Evolutionary conservation across 345 rosid species (phyloP), one percentile per base, ranked within the genome.

Genomic region (Camelina neglecta): DNA sequence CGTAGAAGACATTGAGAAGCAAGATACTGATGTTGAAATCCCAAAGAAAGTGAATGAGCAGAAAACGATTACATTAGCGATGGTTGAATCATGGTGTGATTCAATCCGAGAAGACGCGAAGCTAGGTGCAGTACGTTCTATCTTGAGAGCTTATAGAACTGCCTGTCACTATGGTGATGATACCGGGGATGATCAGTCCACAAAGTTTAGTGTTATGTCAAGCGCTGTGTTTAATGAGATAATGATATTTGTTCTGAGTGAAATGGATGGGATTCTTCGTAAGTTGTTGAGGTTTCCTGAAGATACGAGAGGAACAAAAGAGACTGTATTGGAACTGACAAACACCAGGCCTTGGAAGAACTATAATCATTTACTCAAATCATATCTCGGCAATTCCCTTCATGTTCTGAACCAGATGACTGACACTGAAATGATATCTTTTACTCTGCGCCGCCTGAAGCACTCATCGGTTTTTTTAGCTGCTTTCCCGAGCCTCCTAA

Each of bases 161-260:
- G 98, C 99, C 9, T 92, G 97, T 74, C 99, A 95, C 79, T 90
- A 89, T 60, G 99, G 99, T 57, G 98, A 92, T 84, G 99, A 95
- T 74, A 79, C 81, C 0, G 97, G 83, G 59, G 91, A 78, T 61
- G 90, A 85, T n/a, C 77, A 90, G 47, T 67, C 91, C 1, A 35
- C 60, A 13, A 89, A 89, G 83, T 84, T 92, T 24, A 84, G 86
- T 26, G 77, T 75, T 66, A 88, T 95, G 90, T 89, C 98, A 6
- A 89, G 99, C 44, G 75, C 80, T 77, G 97, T 90, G 53, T 95
- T 92, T 74, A 95, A 95, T 71, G 82, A 90, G 81, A 87, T 89
- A 71, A 92, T 95, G 99, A 65, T 88, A 63, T 88, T 85, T 77
- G 88, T 86, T 29, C 79, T 95, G 15, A 80, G 82, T 67, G 96